Conservation (phyloP, 2,329 filamentous ascomycete genomes). For the Onygena corvina region DNA sequence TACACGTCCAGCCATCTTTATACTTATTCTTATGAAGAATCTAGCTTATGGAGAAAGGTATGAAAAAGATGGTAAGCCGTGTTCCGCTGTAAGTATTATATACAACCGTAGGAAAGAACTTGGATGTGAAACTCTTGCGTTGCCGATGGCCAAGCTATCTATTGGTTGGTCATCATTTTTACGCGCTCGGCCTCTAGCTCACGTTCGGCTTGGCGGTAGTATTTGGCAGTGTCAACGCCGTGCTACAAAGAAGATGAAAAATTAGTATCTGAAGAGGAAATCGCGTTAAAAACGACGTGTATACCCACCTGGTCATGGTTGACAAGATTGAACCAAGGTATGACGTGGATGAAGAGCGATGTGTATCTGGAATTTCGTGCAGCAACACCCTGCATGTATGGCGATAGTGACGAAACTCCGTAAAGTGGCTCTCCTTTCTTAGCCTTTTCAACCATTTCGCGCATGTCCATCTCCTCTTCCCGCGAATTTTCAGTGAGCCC, state of each 20-base stretch:
- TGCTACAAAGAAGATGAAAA: slow-evolving; percentile 44
- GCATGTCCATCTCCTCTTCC: slow-evolving; percentile 92
- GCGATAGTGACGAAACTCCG: slow-evolving; percentile 62
- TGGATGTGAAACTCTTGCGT: not conserved
- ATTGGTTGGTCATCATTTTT: slow-evolving; percentile 16
- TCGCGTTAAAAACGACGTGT: not conserved
- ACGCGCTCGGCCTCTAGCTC: slow-evolving; percentile 71
- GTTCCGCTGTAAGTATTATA: slow-evolving; percentile 8
- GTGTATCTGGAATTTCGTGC: slow-evolving; percentile 87
- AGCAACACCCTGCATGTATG: slow-evolving; percentile 89
- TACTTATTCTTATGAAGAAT: no score
- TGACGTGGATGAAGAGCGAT: slow-evolving; percentile 65
- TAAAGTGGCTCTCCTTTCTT: slow-evolving; percentile 86
- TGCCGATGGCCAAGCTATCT: not conserved
- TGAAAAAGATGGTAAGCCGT: slow-evolving; percentile 4
- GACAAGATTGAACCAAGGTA: slow-evolving; percentile 98
- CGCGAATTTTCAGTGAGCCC: slow-evolving; percentile 84
- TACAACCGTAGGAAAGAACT: slow-evolving; percentile 5
- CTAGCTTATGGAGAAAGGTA: not conserved
- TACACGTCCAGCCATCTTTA: no score
- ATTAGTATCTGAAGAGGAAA: slow-evolving; percentile 12
- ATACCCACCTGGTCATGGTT: slow-evolving; percentile 62
- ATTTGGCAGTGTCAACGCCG: slow-evolving; percentile 95
- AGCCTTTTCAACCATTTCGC: slow-evolving; percentile 93
- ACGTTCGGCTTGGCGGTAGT: slow-evolving; percentile 88